phyloP scores from a whole-genome alignment of 2,329 filamentous ascomycete genomes.

The Scedosporium aurantiacum region DNA sequence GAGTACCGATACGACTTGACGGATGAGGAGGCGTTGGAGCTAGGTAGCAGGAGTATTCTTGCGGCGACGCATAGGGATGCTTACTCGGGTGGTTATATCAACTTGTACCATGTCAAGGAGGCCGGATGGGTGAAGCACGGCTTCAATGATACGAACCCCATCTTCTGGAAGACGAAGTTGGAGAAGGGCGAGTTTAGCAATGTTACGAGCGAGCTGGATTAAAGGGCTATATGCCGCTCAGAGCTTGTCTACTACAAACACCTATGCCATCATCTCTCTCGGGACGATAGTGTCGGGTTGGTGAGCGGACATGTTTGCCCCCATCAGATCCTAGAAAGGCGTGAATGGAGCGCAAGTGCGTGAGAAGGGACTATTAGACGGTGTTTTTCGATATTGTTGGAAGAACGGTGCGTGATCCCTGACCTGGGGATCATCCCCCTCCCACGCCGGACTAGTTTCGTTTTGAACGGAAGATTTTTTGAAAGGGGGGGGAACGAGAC shows the following conservation, averaged over 20 bases:
- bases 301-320: no score
- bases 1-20: conserved; percentile 86
- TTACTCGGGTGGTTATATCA: conserved; percentile 98
- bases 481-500: neutral
- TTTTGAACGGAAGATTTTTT: neutral
- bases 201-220: conserved; percentile 69
- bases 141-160: conserved; percentile 95
- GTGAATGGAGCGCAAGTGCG: no score
- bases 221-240: conserved; percentile 11
- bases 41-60: conserved; percentile 84
- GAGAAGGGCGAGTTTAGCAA: conserved; percentile 98
- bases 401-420: neutral
- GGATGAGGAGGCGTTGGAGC: conserved; percentile 78
- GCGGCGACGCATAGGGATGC: conserved; percentile 95
- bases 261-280: neutral
- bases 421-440: neutral
- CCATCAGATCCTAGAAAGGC: no score
- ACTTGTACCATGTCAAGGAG: conserved; percentile 98
- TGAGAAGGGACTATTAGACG: no score
- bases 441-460: neutral
- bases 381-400: neutral
- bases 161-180: conserved; percentile 99
- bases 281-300: no score
- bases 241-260: no score
- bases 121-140: conserved; percentile 98